Evolutionary conservation across 2,329 filamentous ascomycete species (phyloP).

Genomic region (Beauveria scarabaeidicola): DNA sequence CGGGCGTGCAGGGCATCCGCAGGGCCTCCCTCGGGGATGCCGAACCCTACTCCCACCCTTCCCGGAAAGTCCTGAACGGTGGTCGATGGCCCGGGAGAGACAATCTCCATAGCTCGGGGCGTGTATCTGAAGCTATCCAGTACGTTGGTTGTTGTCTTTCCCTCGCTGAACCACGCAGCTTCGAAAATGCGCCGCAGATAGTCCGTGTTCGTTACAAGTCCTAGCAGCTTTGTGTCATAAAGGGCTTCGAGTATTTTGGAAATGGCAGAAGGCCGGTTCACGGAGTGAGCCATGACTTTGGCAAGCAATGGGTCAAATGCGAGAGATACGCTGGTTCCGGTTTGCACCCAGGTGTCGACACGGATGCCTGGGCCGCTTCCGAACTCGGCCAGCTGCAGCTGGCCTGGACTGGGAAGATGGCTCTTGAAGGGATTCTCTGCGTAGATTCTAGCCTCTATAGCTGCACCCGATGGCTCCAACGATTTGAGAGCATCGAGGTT

Average conservation of each 20-base stretch:
- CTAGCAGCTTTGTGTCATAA: slow-evolving; percentile 34
- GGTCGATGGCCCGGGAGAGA: slow-evolving; percentile 48
- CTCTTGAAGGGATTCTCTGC: slow-evolving; percentile 47
- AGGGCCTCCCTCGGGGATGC: slow-evolving; percentile 50
- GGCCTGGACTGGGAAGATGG: slow-evolving; percentile 51
- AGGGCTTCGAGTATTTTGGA: slow-evolving; percentile 35
- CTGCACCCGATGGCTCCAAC: slow-evolving; percentile 20
- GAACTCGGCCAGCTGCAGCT: slow-evolving; percentile 49
- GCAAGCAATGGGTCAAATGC: slow-evolving; percentile 51
- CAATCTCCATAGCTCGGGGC: slow-evolving; percentile 45
- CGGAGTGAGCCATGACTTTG: slow-evolving; percentile 49
- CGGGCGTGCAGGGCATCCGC: slow-evolving; percentile 53
- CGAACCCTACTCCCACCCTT: slow-evolving; percentile 46
- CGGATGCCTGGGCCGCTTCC: slow-evolving; percentile 38
- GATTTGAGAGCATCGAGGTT: not conserved
- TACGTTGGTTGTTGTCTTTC: slow-evolving; percentile 49
- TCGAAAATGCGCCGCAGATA: slow-evolving; percentile 44
- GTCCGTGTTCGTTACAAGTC: slow-evolving; percentile 47
- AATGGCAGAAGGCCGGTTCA: slow-evolving; percentile 28
- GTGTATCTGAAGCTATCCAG: slow-evolving; percentile 40
- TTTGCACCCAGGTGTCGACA: slow-evolving; percentile 56
- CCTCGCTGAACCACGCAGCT: slow-evolving; percentile 35
- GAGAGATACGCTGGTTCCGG: slow-evolving; percentile 47
- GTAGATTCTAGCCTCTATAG: slow-evolving; percentile 33
- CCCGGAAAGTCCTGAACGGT: slow-evolving; percentile 51